Conservation (phyloP, 331 rosid genomes). For the Cydonia oblonga region DNA sequence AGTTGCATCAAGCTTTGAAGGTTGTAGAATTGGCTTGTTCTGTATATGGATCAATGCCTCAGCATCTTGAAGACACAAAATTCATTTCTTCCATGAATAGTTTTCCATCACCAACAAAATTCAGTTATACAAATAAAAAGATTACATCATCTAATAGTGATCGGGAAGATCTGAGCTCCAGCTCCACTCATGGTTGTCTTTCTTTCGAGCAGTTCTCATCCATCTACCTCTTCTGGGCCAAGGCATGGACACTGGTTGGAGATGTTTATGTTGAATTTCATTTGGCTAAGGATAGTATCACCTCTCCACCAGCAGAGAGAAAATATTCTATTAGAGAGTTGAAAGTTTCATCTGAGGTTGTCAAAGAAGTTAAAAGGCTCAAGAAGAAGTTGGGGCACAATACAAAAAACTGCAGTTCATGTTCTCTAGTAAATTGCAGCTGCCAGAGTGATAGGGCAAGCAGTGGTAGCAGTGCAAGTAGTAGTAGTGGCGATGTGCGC, state of each 20-base stretch:
- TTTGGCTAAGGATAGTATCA: constrained; percentile 35
- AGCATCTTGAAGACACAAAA: constrained; percentile 66
- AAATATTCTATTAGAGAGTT: constrained; percentile 48
- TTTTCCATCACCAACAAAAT: constrained; percentile 30
- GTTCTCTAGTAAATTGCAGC: constrained; percentile 91
- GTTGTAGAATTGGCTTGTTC: constrained; percentile 84
- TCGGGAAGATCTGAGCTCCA: constrained; percentile 27
- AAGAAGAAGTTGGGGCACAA: constrained; percentile 67
- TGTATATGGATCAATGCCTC: constrained; percentile 96
- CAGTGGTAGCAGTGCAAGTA: constrained; percentile 95
- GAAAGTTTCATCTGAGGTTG: constrained; percentile 85
- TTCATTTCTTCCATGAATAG: constrained; percentile 83
- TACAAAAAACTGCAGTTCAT: constrained; percentile 62
- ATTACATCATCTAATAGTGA: constrained; percentile 18
- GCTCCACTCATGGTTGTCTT: constrained; percentile 26
- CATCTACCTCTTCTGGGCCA: constrained; percentile 85
- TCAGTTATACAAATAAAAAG: constrained; percentile 28
- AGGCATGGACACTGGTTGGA: constrained; percentile 85
- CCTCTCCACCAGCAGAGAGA: constrained; percentile 35
- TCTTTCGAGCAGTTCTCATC: constrained; percentile 55
- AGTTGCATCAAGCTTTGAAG: constrained; percentile 73
- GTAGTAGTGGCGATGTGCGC: constrained; percentile 41
- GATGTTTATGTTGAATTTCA: constrained; percentile 78
- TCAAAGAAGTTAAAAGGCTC: constrained; percentile 90
- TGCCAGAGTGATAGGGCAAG: constrained; percentile 93